Conservation (phyloP, 2,329 filamentous ascomycete genomes). For the Phoma sp. region DNA sequence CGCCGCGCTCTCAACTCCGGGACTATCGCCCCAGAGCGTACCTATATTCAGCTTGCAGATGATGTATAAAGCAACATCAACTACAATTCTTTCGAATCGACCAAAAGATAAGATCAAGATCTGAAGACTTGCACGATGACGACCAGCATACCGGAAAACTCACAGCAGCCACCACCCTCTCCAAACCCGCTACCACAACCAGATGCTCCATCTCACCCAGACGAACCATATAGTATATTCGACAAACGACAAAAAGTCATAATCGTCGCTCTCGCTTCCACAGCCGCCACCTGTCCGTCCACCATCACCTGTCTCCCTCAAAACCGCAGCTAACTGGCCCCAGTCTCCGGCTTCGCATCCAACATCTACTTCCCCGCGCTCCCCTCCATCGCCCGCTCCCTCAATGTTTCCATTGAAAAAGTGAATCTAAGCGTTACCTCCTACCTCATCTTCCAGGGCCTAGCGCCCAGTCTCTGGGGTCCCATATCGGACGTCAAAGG, state of each 20-base stretch:
- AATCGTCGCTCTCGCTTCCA: neutral
- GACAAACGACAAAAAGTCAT: neutral
- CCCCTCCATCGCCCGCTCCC: constrained; percentile 48
- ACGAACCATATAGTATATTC: neutral
- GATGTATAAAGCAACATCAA: too few relatives aligned
- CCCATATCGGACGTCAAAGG: constrained; percentile 50
- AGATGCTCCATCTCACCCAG: neutral
- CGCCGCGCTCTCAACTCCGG: too few relatives aligned
- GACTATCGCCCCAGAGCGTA: too few relatives aligned
- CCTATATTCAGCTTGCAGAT: too few relatives aligned
- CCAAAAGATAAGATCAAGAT: too few relatives aligned
- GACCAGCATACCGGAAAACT: too few relatives aligned
- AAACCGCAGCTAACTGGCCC: neutral
- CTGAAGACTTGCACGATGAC: too few relatives aligned
- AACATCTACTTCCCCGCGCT: constrained; percentile 57
- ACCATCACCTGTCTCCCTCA: too few relatives aligned
- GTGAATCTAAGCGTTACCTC: constrained; percentile 55
- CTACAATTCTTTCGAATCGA: too few relatives aligned
- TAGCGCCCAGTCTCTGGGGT: constrained; percentile 53
- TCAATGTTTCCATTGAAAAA: constrained; percentile 44
- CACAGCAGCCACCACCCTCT: too few relatives aligned
- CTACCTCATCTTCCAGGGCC: constrained; percentile 54
- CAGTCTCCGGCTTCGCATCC: neutral
- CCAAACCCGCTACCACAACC: neutral
- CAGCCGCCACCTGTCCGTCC: neutral